These are phyloP conservation scores for Wallacemonas sp. DNA, from an alignment of 208 protist genomes.

Conservation along the genomic window DNA sequence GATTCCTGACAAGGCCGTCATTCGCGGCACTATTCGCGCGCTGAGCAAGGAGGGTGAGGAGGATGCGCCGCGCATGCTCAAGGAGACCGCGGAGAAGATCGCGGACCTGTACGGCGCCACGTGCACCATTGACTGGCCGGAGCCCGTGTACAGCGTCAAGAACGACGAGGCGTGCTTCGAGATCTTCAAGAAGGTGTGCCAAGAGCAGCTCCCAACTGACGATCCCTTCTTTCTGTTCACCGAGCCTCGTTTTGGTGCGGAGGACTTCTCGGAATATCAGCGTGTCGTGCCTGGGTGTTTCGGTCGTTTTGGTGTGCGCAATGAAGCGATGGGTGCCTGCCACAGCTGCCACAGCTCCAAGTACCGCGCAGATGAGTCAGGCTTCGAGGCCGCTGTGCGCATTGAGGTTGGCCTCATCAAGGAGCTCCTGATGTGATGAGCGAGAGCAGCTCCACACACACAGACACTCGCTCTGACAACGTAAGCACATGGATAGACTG, in stretches of 20 bases:
- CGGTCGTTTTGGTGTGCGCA: slow-evolving; percentile 26
- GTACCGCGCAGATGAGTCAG: slow-evolving; percentile 49
- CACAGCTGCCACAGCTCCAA: slow-evolving; percentile 46
- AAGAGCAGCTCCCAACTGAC: slow-evolving; percentile 27
- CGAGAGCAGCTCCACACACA: not conserved
- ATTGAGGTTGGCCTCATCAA: slow-evolving; percentile 52
- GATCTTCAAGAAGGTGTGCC: slow-evolving; percentile 36
- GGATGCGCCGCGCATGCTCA: slow-evolving; percentile 54
- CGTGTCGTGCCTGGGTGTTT: slow-evolving; percentile 33
- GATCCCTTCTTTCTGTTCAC: not conserved
- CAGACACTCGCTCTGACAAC: too few species aligned
- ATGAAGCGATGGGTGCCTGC: slow-evolving; percentile 16
- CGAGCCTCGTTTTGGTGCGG: slow-evolving; percentile 12
- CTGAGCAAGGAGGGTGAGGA: slow-evolving; percentile 10
- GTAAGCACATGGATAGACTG: too few species aligned
- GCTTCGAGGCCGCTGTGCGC: slow-evolving; percentile 44
- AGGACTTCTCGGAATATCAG: slow-evolving; percentile 45
- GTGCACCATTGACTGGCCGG: slow-evolving; percentile 15
- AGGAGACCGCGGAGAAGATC: slow-evolving; percentile 44
- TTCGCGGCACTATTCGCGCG: slow-evolving; percentile 8
- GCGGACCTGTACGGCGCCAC: slow-evolving; percentile 20
- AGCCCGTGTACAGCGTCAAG: slow-evolving; percentile 37
- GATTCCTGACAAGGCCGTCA: slow-evolving; percentile 42
- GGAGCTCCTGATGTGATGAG: slow-evolving; percentile 37
- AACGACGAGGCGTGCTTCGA: slow-evolving; percentile 27